phyloP scores from a whole-genome alignment of 352 stramenopile species.

The Discostella stelligera region DNA sequence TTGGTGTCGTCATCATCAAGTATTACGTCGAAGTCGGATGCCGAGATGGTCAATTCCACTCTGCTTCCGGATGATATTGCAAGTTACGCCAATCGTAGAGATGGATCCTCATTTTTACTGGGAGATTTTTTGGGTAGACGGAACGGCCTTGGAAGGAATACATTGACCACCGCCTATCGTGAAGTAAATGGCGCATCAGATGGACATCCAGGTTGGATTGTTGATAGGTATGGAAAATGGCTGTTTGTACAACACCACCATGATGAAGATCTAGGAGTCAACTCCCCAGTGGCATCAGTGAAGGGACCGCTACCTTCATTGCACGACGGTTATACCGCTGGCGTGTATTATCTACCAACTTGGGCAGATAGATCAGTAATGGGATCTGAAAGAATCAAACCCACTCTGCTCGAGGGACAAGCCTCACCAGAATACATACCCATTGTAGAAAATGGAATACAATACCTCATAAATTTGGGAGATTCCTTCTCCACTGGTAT shows the following conservation, averaged over 20 bases:
- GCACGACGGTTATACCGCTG: conserved; percentile 71
- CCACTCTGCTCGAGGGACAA: conserved; percentile 66
- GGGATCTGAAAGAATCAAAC: conserved; percentile 49
- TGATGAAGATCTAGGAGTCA: conserved; percentile 6
- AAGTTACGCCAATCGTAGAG: conserved; percentile 51
- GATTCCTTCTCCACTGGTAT: conserved; percentile 77
- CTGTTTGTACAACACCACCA: conserved; percentile 75
- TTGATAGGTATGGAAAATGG: conserved; percentile 77
- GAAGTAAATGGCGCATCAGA: conserved; percentile 78
- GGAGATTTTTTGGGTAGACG: conserved; percentile 68
- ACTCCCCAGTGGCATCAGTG: neutral
- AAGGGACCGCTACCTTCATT: conserved; percentile 73
- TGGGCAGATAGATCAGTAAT: conserved; percentile 62
- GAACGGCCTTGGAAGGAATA: conserved; percentile 48
- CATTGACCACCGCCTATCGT: conserved; percentile 66
- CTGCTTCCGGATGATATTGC: conserved; percentile 60
- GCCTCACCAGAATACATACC: conserved; percentile 57
- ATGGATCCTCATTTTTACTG: conserved; percentile 49
- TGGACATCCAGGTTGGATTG: conserved; percentile 76
- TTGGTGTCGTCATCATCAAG: conserved; percentile 49
- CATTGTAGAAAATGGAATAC: conserved; percentile 73
- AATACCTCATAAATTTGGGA: conserved; percentile 65
- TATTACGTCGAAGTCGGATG: conserved; percentile 47
- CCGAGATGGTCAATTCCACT: conserved; percentile 33
- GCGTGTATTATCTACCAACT: conserved; percentile 70